Evolutionary conservation across 75 land plant genomes (phyloP), one percentile per base, ranked within the genome.

Genomic region (Gnetum montanum): DNA sequence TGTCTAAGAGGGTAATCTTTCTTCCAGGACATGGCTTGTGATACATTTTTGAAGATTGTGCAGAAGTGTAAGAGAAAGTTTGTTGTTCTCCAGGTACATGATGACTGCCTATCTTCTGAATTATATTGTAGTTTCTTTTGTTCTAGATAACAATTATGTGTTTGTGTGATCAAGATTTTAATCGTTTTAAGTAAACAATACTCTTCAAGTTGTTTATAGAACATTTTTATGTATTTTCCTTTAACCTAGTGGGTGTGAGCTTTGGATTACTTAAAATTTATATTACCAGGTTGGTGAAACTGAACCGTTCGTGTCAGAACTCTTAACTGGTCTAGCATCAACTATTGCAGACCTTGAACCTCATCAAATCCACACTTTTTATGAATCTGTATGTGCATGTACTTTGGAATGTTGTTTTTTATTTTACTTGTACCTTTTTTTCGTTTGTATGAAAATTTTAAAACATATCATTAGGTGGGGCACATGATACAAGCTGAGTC

Each of bases 21-120:
- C 27, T 28, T 80, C 26, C 86, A 95, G 99, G 99, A 95, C 60
- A 95, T 95, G 99, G 99, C 99, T 0, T 95, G 99, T 43, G 99
- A 95, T 59, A 95, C 99, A 3, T 95, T 95, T 52, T 60, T 95
- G 66, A 95, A 95, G 68, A 95, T 95, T 61, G 99, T 95, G 27
- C 92, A 90, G 64, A 95, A 95, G 58, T 95, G 99, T 81, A 90
- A 78, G 64, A 81, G 99, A 16, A 95, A 95, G 70, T 95, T 95
- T 72, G 99, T 95, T 2, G 72, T 86, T 49, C 55, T 81, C 5
- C 99, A 95, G 92, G 99, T 95, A 54, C 31, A 12, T 22, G n/a
- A n/a, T n/a, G n/a, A n/a, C n/a, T n/a, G n/a, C n/a, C n/a, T n/a
- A n/a, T n/a, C n/a, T n/a, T n/a, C n/a, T n/a, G n/a, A n/a, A n/a